Evolutionary conservation across 148 eudicot species (phyloP).

Genomic region (Vaccinium darrowii): DNA sequence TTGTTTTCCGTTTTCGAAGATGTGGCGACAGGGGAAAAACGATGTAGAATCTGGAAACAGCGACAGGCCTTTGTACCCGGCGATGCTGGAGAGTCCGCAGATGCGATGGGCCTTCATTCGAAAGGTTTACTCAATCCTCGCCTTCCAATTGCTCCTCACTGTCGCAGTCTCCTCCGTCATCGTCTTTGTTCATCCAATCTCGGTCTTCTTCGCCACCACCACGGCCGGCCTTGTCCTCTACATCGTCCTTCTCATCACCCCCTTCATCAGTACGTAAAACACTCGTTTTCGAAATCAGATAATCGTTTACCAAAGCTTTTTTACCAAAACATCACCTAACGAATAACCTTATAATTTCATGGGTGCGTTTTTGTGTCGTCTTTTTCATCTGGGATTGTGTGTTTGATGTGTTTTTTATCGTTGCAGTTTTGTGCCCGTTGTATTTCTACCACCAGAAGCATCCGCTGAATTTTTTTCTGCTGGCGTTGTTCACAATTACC

Average conservation of each 20-base stretch:
- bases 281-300: not conserved
- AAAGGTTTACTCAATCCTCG: conserved; percentile 71
- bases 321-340: too few relatives aligned
- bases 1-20: conserved; percentile 5
- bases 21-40: conserved; percentile 56
- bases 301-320: too few relatives aligned
- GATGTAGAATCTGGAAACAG: conserved; percentile 56
- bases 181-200: conserved; percentile 53
- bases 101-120: conserved; percentile 85
- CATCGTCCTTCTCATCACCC: conserved; percentile 62
- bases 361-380: not conserved
- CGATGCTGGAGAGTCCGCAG: conserved; percentile 56
- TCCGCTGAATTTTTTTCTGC: conserved; percentile 52
- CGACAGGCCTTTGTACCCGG: conserved; percentile 51
- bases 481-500: conserved; percentile 45
- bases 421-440: conserved; percentile 53
- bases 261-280: conserved; percentile 53
- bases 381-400: not conserved
- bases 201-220: conserved; percentile 55
- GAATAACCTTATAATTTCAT: not conserved
- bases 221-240: conserved; percentile 63
- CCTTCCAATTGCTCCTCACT: conserved; percentile 70
- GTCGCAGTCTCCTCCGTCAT: conserved; percentile 71
- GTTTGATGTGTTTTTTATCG: not conserved
- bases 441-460: conserved; percentile 45